Conservation (phyloP, 1,139 yeast genomes). For the Debaryomyces psychrophilus region DNA sequence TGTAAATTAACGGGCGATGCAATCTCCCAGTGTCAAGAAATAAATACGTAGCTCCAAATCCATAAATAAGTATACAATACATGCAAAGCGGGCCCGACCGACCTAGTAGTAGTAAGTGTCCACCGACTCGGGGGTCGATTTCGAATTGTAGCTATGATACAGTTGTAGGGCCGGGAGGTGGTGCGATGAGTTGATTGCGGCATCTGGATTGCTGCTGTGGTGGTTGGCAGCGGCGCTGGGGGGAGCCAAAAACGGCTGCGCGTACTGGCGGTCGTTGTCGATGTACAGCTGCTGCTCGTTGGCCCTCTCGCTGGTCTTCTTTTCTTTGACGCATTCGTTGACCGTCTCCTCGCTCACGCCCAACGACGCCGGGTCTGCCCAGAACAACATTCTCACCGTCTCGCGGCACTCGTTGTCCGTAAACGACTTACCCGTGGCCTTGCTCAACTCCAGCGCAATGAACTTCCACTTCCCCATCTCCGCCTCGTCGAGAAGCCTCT, state of each 20-base stretch:
- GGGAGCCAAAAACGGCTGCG: slow-evolving; percentile 3
- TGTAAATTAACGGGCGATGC: not conserved
- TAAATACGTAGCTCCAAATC: slow-evolving; percentile 1
- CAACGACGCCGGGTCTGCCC: slow-evolving; percentile 58
- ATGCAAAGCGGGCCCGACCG: not conserved
- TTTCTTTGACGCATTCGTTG: slow-evolving; percentile 42
- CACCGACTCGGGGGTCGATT: slow-evolving; percentile 6
- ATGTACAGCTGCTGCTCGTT: slow-evolving; percentile 26
- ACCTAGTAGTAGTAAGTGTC: slow-evolving; percentile 7
- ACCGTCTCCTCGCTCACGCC: slow-evolving; percentile 54
- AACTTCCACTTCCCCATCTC: slow-evolving; percentile 74
- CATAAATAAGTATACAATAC: slow-evolving; percentile 8
- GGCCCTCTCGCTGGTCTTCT: slow-evolving; percentile 41
- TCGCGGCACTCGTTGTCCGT: slow-evolving; percentile 60
- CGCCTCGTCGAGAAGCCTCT: slow-evolving; percentile 62
- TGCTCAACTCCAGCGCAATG: slow-evolving; percentile 62
- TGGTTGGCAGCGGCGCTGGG: not conserved
- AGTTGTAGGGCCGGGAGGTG: not conserved
- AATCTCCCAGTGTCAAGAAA: slow-evolving; percentile 2
- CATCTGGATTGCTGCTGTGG: not conserved
- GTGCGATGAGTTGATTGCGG: not conserved
- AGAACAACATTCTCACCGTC: slow-evolving; percentile 55
- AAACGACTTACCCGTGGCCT: slow-evolving; percentile 59
- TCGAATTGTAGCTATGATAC: slow-evolving; percentile 6
- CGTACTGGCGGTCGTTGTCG: slow-evolving; percentile 4